Evolutionary conservation across 179 eudicot species (phyloP).

Genomic region (Corrigiola litoralis): DNA sequence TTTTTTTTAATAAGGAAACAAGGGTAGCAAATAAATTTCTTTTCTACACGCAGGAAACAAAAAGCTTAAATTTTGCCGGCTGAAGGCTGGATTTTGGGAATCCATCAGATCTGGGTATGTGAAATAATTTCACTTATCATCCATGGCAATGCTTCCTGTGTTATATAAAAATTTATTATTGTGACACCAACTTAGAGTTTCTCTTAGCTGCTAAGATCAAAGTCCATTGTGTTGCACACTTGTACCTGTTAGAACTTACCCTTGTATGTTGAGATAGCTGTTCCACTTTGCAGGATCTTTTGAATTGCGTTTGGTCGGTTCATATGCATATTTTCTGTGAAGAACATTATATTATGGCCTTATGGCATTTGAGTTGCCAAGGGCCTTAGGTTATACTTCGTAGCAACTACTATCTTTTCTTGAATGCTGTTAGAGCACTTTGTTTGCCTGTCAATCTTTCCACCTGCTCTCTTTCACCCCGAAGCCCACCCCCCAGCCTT

Average conservation of each 20-base stretch:
- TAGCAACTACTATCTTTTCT: too few species aligned
- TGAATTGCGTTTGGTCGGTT: not conserved
- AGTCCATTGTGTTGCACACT: too few species aligned
- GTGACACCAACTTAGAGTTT: not conserved
- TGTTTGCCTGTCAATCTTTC: too few species aligned
- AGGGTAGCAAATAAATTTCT: not conserved
- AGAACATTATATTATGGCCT: not conserved
- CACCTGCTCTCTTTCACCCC: too few species aligned
- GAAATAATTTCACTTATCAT: not conserved
- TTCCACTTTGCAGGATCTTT: not conserved
- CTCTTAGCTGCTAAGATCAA: too few species aligned
- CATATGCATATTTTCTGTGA: not conserved
- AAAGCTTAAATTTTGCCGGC: slow-evolving; percentile 38
- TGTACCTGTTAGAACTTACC: not conserved
- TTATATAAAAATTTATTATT: not conserved
- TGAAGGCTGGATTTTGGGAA: slow-evolving; percentile 85
- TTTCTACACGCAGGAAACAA: slow-evolving; percentile 46
- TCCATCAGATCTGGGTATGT: slow-evolving; percentile 88
- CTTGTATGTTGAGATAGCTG: not conserved
- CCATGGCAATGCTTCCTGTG: not conserved
- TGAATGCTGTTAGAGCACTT: too few species aligned
- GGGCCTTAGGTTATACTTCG: too few species aligned
- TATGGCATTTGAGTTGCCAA: not conserved
- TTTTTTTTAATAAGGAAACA: not conserved
- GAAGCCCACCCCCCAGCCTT: too few species aligned